phyloP scores from a whole-genome alignment of 768 basidiomycete species.

The Lactarius trivialis region DNA sequence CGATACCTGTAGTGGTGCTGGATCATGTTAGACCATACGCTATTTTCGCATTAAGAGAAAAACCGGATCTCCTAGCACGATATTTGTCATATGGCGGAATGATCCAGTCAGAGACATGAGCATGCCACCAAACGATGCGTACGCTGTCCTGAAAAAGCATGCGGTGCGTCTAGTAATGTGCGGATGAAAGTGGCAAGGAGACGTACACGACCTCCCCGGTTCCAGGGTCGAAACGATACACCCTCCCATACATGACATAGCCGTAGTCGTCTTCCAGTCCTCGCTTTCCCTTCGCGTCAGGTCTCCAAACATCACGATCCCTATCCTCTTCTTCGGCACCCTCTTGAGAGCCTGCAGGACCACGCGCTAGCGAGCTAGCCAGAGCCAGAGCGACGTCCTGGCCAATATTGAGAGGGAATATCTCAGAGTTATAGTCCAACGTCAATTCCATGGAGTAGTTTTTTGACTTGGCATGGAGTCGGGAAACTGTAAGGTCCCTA shows the following conservation, averaged over 20 bases:
- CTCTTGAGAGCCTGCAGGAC: conserved; percentile 44
- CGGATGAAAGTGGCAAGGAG: conserved; percentile 1
- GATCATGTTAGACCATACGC: background rate
- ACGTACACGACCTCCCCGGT: conserved; percentile 80
- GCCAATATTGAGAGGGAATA: conserved; percentile 64
- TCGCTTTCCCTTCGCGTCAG: conserved; percentile 71
- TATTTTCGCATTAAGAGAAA: conserved; percentile 77
- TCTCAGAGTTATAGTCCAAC: conserved; percentile 89
- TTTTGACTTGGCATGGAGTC: conserved; percentile 82
- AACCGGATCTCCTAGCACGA: conserved; percentile 90
- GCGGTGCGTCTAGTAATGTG: conserved; percentile 18
- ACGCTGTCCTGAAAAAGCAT: conserved; percentile 63
- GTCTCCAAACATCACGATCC: conserved; percentile 76
- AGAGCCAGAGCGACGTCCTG: conserved; percentile 82
- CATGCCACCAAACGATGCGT: conserved; percentile 93
- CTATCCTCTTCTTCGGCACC: conserved; percentile 58
- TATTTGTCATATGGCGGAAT: conserved; percentile 83
- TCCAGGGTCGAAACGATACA: conserved; percentile 94
- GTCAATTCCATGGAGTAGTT: conserved; percentile 91
- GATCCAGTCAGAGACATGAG: conserved; percentile 91
- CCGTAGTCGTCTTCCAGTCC: conserved; percentile 94
- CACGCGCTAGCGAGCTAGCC: conserved; percentile 68
- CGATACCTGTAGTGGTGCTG: background rate
- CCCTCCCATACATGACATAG: conserved; percentile 99
- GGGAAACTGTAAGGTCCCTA: conserved; percentile 61